Conservation (phyloP, 345 rosid species). For the Theobroma cacao region DNA sequence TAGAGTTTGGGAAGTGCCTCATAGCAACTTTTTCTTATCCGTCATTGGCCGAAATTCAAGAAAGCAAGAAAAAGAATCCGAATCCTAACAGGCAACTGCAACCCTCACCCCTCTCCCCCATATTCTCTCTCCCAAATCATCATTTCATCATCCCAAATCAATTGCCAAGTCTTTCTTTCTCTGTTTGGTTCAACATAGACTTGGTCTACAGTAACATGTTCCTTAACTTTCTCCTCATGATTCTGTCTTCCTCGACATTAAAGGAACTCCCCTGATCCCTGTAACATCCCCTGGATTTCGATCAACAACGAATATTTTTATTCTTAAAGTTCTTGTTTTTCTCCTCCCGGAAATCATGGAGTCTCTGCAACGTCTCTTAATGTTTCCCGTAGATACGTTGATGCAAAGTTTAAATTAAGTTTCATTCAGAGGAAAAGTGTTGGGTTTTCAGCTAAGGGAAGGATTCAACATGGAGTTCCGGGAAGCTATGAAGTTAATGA, state of each 20-base stretch:
- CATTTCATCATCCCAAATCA: neutral
- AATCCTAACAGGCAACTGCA: constrained; percentile 7
- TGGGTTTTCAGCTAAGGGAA: neutral
- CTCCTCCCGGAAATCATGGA: constrained; percentile 14
- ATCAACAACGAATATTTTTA: neutral
- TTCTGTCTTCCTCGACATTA: neutral
- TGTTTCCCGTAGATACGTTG: neutral
- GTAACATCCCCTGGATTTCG: neutral
- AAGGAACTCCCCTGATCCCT: neutral
- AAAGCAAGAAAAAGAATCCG: neutral
- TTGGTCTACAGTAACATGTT: neutral
- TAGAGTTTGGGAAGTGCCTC: neutral
- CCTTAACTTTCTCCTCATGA: neutral
- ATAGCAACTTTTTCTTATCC: neutral
- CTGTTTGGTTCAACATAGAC: neutral
- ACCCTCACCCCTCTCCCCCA: neutral
- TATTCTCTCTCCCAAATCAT: neutral
- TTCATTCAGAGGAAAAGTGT: neutral
- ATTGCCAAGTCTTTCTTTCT: neutral
- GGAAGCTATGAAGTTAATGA: constrained; percentile 42
- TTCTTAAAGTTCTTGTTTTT: neutral
- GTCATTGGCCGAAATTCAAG: neutral
- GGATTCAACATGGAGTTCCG: constrained; percentile 39
- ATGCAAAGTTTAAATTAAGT: neutral
- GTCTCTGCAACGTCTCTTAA: constrained; percentile 10